phyloP scores from a whole-genome alignment of 768 basidiomycete genomes.

The Pisolithus tinctorius region DNA sequence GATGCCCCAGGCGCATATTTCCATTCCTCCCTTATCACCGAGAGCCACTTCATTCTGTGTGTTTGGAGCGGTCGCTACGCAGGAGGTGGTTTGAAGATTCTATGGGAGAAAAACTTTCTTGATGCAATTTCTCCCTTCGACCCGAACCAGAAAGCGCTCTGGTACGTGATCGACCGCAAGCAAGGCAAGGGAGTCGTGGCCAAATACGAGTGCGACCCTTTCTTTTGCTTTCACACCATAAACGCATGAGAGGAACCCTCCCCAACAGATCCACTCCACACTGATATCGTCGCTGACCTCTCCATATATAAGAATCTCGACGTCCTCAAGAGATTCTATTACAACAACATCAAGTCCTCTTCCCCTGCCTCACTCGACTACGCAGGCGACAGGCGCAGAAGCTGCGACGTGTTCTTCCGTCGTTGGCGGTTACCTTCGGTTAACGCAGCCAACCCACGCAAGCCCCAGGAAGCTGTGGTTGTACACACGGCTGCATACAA shows the following conservation, averaged over 20 bases:
- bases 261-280: constrained; percentile 16
- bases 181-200: constrained; percentile 30
- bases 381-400: constrained; percentile 13
- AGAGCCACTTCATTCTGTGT: constrained; percentile 30
- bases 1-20: constrained; percentile 33
- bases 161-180: constrained; percentile 34
- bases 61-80: constrained; percentile 29
- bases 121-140: constrained; percentile 28
- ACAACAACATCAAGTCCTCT: constrained; percentile 22
- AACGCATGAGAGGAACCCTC: constrained; percentile 32
- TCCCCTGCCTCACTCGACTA: constrained; percentile 20
- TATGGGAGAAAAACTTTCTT: constrained; percentile 27
- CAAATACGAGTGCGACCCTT: constrained; percentile 30
- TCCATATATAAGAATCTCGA: constrained; percentile 29
- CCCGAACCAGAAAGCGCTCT: constrained; percentile 20
- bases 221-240: constrained; percentile 35
- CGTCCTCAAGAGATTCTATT: constrained; percentile 27
- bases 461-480: constrained; percentile 13
- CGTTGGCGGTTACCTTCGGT: constrained; percentile 27
- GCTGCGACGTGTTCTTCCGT: constrained; percentile 17
- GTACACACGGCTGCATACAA: constrained; percentile 17
- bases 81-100: constrained; percentile 22
- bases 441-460: constrained; percentile 8
- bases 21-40: constrained; percentile 32
- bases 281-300: constrained; percentile 31